Evolutionary conservation across 2,329 filamentous ascomycete genomes (phyloP).

Genomic region (Curvularia verruculosa): DNA sequence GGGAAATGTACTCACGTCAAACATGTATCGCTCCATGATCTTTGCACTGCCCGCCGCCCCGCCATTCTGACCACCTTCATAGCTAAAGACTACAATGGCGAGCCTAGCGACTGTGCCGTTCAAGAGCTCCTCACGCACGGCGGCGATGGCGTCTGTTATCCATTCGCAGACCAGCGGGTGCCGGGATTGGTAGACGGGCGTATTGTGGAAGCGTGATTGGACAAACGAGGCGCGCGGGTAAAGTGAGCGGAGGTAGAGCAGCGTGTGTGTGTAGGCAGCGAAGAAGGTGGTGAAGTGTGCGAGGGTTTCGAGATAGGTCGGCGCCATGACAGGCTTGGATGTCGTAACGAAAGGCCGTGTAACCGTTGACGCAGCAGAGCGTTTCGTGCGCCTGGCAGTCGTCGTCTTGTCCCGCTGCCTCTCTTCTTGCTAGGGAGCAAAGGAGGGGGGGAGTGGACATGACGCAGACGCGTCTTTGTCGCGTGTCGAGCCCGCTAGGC

Average conservation of each 20-base stretch:
- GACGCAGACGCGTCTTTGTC: constrained; percentile 18
- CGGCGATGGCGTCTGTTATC: constrained; percentile 79
- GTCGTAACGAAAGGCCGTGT: background rate
- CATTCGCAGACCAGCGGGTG: constrained; percentile 86
- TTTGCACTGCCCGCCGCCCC: constrained; percentile 46
- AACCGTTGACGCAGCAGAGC: background rate
- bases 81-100: constrained; percentile 62
- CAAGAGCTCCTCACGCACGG: constrained; percentile 72
- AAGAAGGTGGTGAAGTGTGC: constrained; percentile 79
- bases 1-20: constrained; percentile 65
- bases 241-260: constrained; percentile 80
- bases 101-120: constrained; percentile 60
- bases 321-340: constrained; percentile 26
- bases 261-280: constrained; percentile 80
- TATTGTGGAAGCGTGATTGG: constrained; percentile 79
- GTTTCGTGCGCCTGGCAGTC: background rate
- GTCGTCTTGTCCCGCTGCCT: background rate
- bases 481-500: constrained; percentile 9
- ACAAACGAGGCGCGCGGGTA: constrained; percentile 82
- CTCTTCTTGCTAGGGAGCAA: background rate
- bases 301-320: constrained; percentile 59
- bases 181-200: constrained; percentile 81
- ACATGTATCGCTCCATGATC: constrained; percentile 65
- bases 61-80: constrained; percentile 24
- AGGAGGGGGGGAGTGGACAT: background rate